Conservation (phyloP, 352 stramenopile genomes). For the Globisporangium iwayamae region DNA sequence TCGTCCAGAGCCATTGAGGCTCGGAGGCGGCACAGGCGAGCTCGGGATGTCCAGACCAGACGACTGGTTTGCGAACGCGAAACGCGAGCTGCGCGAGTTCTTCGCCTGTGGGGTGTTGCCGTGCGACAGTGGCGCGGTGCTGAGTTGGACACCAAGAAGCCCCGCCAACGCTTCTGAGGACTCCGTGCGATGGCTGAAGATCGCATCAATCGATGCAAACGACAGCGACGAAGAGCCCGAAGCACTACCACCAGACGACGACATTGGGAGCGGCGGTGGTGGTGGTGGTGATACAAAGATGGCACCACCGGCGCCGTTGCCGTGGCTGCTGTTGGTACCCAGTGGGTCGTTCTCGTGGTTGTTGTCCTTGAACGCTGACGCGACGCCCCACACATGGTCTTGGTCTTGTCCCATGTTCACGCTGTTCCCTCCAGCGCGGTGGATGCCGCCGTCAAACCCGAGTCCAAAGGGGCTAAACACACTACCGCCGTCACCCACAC, state of each 20-base stretch:
- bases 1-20: conserved; percentile 1
- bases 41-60: conserved; percentile 17
- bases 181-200: conserved; percentile 74
- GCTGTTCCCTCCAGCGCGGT: conserved; percentile 24
- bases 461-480: conserved; percentile 77
- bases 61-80: conserved; percentile 74
- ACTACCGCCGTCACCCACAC: conserved; percentile 8
- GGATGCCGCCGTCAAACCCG: conserved; percentile 66
- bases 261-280: conserved; percentile 5
- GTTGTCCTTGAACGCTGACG: conserved; percentile 7
- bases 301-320: background rate
- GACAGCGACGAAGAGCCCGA: conserved; percentile 39
- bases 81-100: conserved; percentile 59
- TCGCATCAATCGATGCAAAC: conserved; percentile 81
- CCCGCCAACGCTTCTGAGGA: conserved; percentile 69
- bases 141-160: conserved; percentile 58
- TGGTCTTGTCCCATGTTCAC: conserved; percentile 13
- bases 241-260: conserved; percentile 7
- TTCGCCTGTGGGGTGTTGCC: conserved; percentile 26
- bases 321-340: background rate
- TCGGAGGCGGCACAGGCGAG: conserved; percentile 6
- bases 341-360: conserved; percentile 10
- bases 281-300: conserved; percentile 12
- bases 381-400: conserved; percentile 27
- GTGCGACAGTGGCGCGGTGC: conserved; percentile 39